Conservation (phyloP, 495 filamentous ascomycete species). For the Neurospora tetraspora region DNA sequence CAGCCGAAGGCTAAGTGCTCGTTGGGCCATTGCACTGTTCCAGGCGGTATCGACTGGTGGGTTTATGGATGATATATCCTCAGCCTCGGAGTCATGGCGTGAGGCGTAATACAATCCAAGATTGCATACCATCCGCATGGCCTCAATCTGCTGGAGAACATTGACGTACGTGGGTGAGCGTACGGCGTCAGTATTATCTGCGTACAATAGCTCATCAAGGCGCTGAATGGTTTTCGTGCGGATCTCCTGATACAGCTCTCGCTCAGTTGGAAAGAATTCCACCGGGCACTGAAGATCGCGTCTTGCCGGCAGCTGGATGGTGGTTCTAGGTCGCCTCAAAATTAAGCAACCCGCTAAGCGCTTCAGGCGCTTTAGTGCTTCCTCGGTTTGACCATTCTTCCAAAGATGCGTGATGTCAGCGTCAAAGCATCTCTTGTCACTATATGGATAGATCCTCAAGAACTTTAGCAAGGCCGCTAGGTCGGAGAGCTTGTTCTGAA, state of each 20-base stretch:
- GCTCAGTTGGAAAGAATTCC: conserved; percentile 21
- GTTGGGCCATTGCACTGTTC: conserved; percentile 11
- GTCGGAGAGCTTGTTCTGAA: conserved; percentile 34
- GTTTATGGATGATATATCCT: too few species aligned
- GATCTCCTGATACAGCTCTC: conserved; percentile 18
- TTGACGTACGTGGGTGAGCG: conserved; percentile 14
- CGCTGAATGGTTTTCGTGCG: conserved; percentile 10
- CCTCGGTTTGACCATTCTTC: conserved; percentile 22
- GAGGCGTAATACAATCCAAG: conserved; percentile 22
- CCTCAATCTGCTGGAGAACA: conserved; percentile 32
- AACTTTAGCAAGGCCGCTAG: conserved; percentile 30
- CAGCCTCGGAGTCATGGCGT: conserved; percentile 5
- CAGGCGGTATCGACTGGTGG: conserved; percentile 4
- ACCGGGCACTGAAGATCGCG: conserved; percentile 15
- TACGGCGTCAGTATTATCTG: not conserved
- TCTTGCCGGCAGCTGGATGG: conserved; percentile 21
- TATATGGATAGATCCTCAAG: conserved; percentile 28
- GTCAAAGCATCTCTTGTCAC: conserved; percentile 24
- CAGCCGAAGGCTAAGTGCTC: conserved; percentile 15
- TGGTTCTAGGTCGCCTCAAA: conserved; percentile 27
- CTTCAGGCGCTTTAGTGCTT: conserved; percentile 27
- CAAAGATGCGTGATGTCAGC: conserved; percentile 22
- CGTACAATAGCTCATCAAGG: conserved; percentile 14
- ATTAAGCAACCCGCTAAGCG: conserved; percentile 22
- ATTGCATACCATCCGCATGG: conserved; percentile 32